Conservation (phyloP, 768 basidiomycete species). For the Lactarius sanguifluus region DNA sequence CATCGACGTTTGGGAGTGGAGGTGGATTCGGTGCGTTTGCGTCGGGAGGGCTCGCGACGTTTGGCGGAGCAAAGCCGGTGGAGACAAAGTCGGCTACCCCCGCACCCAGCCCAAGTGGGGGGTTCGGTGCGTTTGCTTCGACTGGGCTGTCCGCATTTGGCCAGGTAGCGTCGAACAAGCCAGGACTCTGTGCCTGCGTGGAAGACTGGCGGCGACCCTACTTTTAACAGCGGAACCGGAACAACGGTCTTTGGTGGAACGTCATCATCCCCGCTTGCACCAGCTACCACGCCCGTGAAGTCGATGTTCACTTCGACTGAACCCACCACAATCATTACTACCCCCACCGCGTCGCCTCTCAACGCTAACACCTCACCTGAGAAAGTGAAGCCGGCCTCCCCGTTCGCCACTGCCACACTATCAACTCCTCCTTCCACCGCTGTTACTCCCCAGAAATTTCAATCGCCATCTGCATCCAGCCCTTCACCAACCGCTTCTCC, state of each 20-base stretch:
- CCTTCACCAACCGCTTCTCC: conserved; percentile 13
- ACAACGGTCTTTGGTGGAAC: conserved; percentile 21
- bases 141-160: conserved; percentile 22
- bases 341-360: conserved; percentile 21
- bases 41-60: conserved; percentile 27
- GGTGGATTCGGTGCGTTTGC: conserved; percentile 36
- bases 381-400: background rate
- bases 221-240: conserved; percentile 14
- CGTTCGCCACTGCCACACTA: conserved; percentile 7
- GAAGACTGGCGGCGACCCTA: conserved; percentile 23
- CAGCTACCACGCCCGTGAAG: conserved; percentile 10
- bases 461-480: background rate
- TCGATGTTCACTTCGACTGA: conserved; percentile 12
- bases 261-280: background rate
- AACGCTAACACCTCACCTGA: background rate
- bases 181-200: conserved; percentile 21
- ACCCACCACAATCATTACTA: conserved; percentile 7
- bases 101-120: conserved; percentile 16
- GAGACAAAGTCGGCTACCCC: conserved; percentile 12
- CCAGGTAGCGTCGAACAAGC: conserved; percentile 6
- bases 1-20: conserved; percentile 26
- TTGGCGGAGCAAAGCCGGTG: conserved; percentile 24
- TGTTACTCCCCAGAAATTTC: background rate
- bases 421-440: conserved; percentile 3
- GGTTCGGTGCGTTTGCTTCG: conserved; percentile 39